phyloP scores from a whole-genome alignment of 306 rosid species.

The Oxytropis ochrocephala region DNA sequence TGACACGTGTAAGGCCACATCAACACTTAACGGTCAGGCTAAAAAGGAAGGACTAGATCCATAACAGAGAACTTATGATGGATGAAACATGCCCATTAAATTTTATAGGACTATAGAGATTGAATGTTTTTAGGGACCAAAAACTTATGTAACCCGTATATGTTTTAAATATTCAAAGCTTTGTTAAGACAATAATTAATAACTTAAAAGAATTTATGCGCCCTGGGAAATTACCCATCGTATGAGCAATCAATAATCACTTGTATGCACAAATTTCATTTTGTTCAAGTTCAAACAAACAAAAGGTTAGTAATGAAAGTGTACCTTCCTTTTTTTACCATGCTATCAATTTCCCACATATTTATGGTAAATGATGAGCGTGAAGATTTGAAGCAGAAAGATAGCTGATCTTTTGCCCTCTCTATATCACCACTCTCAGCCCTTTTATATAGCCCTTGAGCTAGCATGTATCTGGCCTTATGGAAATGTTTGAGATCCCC shows the following conservation, averaged over 20 bases:
- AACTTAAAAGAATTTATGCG: slow-evolving; percentile 2
- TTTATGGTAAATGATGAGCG: slow-evolving; percentile 96
- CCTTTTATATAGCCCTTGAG: slow-evolving; percentile 77
- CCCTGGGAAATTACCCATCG: not conserved
- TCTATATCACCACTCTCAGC: slow-evolving; percentile 66
- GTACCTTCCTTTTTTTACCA: slow-evolving; percentile 88
- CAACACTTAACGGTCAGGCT: too few species aligned
- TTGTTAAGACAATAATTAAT: not conserved
- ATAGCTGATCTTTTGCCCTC: slow-evolving; percentile 90
- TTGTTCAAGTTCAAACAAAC: slow-evolving; percentile 1
- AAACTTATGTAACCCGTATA: too few species aligned
- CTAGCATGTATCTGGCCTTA: slow-evolving; percentile 95
- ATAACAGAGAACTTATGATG: too few species aligned
- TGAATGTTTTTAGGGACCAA: too few species aligned
- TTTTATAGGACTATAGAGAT: too few species aligned
- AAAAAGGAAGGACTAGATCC: too few species aligned
- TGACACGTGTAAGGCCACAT: too few species aligned
- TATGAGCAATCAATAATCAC: slow-evolving; percentile 2
- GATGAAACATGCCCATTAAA: too few species aligned
- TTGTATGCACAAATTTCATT: not conserved
- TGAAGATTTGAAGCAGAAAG: slow-evolving; percentile 96
- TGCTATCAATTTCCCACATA: slow-evolving; percentile 99
- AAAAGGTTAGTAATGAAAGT: not conserved
- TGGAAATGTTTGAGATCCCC: slow-evolving; percentile 98
- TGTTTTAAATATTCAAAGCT: not conserved